Base-by-base conservation (phyloP, 2,329 filamentous ascomycete species). In the Colletotrichum sojae region DNA sequence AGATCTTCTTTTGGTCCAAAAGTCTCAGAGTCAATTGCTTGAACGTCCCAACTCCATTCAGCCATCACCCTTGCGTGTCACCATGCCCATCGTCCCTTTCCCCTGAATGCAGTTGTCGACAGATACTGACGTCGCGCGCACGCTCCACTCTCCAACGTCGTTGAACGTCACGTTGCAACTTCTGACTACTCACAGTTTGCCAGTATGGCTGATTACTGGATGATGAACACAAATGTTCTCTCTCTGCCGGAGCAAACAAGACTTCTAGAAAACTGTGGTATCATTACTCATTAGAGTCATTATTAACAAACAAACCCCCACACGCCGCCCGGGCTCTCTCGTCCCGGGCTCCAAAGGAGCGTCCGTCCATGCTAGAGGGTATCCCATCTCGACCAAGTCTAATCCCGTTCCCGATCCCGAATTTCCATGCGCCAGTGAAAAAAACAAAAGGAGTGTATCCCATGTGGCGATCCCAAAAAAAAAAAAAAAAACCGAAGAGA, bases 271-370 rank as follows among this genome's bases (percentile, higher is more conserved):
- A 69, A 54, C 61, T 65, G 51, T 69, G 67, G 67, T 70, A 70
- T 70, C 67, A 67, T 70, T 67, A 63, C 63, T 70, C 67, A 68
- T 70, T 70, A 70, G 56, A 68, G 56, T 70, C 67, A 57, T 70
- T 51, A 70, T 67, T 59, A 70, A 63, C 63, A 67, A 63, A 55
- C 40, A 65, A 61, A 5, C 45, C 56, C 53, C 56, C 9, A 62
- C 45, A 43, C 49, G 56, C 64, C 56, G 63, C 66, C 49, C 54
- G 43, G 31, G 52, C 49, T 45, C 46, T 68, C 52, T 54, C 15
- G 43, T 31, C 40, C 31, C 20, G 39, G 55, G 48, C 62, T 36
- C 62, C 62, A 55, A 60, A 60, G 43, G 55, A 56, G 49, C 39
- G 51, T 70, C 57, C 39, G 51, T 70, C 57, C 46, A 55, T 56